Base-by-base conservation (phyloP, 441 rosid genomes). In the Syzygium malaccense region DNA sequence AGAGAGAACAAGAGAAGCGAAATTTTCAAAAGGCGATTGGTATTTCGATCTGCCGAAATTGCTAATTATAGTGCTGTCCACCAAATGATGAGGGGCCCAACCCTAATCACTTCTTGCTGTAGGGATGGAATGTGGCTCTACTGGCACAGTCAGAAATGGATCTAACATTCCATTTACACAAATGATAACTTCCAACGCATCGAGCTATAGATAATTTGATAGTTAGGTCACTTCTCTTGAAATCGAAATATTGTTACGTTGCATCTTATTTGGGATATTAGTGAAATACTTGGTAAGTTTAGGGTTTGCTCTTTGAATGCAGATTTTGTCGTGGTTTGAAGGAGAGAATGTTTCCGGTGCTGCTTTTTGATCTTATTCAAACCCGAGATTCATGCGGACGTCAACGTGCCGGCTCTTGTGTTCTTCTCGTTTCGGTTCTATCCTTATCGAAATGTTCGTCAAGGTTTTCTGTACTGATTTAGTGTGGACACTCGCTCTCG, bases 381-480 rank as follows among this genome's bases (percentile, higher is more conserved):
- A 14, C 51, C 0, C 1, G n/a, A 75, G 51, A 41, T 75, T 41
- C n/a, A 23, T 75, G 83, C 0, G 18, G n/a, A 23, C 1, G 10
- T 23, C 0, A 0, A 41, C 0, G 1, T 20, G 28, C 49, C 1
- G 49, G 11, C 49, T 71, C 49, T 33, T 33, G 26, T 5, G 49
- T 49, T 71, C 28, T 71, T 71, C 18, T 75, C 6, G 6, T 75
- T 5, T 13, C 17, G 51, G 18, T 23, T 23, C 18, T 23, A 23
- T 12, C 45, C 3, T 13, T 75, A 0, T 23, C 0, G 18, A 75
- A 41, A 41, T 5, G 25, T 20, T 75, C 18, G 1, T 12, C 23
- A 11, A 41, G 3, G 9, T 6, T 71, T 37, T 71, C 0, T 23
- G 1, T 68, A 33, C 1, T 0, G 4, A 33, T 68, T 68, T 33